Evolutionary conservation across 805 yeast genomes (phyloP).

Genomic region (Candida endomychidarum): DNA sequence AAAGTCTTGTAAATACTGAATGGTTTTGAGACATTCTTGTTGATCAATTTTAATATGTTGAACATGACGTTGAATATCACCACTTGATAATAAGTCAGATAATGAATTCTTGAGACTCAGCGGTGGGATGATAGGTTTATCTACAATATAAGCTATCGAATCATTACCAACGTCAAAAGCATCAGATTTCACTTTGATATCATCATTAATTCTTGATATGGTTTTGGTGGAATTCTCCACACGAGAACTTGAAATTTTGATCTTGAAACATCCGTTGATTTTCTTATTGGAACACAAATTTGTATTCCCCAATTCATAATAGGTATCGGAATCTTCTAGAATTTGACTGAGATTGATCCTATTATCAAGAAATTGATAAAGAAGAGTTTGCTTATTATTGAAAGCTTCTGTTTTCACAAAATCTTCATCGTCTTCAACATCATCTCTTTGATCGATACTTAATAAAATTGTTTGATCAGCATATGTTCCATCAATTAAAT

Average conservation of each 20-base stretch:
- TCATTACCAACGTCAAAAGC: slow-evolving; percentile 54
- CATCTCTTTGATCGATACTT: slow-evolving; percentile 37
- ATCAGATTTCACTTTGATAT: slow-evolving; percentile 41
- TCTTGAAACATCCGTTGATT: slow-evolving; percentile 55
- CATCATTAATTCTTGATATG: slow-evolving; percentile 53
- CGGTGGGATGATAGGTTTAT: slow-evolving; percentile 64
- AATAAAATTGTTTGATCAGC: slow-evolving; percentile 64
- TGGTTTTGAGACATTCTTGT: slow-evolving; percentile 58
- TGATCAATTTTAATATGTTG: slow-evolving; percentile 35
- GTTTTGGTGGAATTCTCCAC: slow-evolving; percentile 6
- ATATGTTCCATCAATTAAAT: slow-evolving; percentile 55
- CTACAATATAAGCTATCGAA: slow-evolving; percentile 63
- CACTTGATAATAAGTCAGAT: slow-evolving; percentile 43
- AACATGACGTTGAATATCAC: slow-evolving; percentile 25
- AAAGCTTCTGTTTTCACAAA: slow-evolving; percentile 24
- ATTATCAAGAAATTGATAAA: slow-evolving; percentile 66
- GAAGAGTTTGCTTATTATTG: slow-evolving; percentile 34
- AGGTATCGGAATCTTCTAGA: slow-evolving; percentile 3
- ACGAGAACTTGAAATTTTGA: slow-evolving; percentile 32
- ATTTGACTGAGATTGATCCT: slow-evolving; percentile 30
- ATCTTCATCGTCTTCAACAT: slow-evolving; percentile 21
- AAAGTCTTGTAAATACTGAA: slow-evolving; percentile 54
- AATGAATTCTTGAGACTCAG: slow-evolving; percentile 61
- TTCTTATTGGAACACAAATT: slow-evolving; percentile 57
- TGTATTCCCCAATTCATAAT: slow-evolving; percentile 45